A percentile compares a stretch with the other conserved stretches of the same genome.
Evolutionary conservation across 495 filamentous ascomycete species (phyloP).

Genomic region (Aspergillus homomorphus): DNA sequence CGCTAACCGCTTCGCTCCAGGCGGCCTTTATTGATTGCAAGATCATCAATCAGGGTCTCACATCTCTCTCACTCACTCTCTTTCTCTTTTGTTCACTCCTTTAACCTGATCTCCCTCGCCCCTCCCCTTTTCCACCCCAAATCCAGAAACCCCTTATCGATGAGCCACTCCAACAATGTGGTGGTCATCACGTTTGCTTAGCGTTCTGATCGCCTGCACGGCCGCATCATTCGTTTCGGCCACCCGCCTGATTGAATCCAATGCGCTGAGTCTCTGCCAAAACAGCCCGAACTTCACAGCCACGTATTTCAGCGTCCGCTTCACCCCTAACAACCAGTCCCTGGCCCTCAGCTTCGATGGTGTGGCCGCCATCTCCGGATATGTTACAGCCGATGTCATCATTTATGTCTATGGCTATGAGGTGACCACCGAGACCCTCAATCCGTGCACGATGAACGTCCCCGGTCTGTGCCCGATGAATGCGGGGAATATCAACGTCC

Average conservation of each 20-base stretch:
- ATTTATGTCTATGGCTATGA: conserved; percentile 79
- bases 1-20: not conserved
- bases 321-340: conserved; percentile 71
- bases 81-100: not conserved
- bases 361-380: conserved; percentile 79
- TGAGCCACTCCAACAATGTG: not conserved
- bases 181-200: conserved; percentile 21
- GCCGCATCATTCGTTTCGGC: conserved; percentile 38
- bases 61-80: not conserved
- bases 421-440: conserved; percentile 55
- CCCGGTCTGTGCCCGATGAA: conserved; percentile 91
- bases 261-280: conserved; percentile 75
- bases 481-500: conserved; percentile 72
- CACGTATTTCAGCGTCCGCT: conserved; percentile 76
- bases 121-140: not conserved
- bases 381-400: conserved; percentile 73
- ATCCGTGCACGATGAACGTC: conserved; percentile 73
- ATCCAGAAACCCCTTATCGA: not conserved
- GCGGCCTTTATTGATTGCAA: not conserved
- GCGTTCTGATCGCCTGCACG: conserved; percentile 34
- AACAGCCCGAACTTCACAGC: conserved; percentile 76
- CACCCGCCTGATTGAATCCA: conserved; percentile 59
- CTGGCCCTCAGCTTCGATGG: conserved; percentile 75
- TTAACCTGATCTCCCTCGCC: not conserved
- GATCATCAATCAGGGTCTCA: not conserved